Evolutionary conservation across 2,329 filamentous ascomycete genomes (phyloP).

Genomic region (Trichoderma pleuroti): DNA sequence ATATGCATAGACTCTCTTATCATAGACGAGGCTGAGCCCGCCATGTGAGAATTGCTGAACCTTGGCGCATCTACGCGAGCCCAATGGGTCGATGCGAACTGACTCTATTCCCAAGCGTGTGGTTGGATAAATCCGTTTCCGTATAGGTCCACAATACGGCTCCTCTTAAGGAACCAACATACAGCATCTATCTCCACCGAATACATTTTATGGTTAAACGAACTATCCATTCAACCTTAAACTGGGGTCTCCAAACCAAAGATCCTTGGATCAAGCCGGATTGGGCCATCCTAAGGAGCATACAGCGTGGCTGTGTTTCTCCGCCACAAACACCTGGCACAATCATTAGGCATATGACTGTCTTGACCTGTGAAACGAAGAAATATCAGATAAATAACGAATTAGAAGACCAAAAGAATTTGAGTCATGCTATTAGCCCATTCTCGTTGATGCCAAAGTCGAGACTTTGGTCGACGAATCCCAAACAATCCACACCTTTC

Average conservation of each 20-base stretch:
- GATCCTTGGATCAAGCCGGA: not conserved
- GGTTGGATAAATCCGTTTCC: not conserved
- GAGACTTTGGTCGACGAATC: not conserved
- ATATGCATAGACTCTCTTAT: not conserved
- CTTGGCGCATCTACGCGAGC: not conserved
- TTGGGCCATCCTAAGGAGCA: not conserved
- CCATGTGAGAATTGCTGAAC: not conserved
- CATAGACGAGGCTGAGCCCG: not conserved
- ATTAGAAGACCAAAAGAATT: not conserved
- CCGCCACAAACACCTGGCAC: not conserved
- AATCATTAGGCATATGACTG: not conserved
- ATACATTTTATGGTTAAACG: not conserved
- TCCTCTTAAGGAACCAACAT: not conserved
- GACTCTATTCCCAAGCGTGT: not conserved
- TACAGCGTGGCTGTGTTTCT: not conserved
- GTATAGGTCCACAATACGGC: not conserved
- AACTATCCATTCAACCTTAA: not conserved
- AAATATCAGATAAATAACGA: not conserved
- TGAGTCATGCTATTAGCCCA: not conserved
- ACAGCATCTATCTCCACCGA: not conserved
- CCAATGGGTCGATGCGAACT: not conserved
- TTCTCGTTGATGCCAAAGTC: not conserved
- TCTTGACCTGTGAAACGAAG: not conserved
- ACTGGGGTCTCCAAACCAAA: not conserved
- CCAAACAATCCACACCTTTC: not conserved